Percentiles rank a stretch among this genome's conserved stretches.
These are phyloP conservation scores for Penicillium nordicum DNA, from an alignment of 2,329 filamentous ascomycete species.

Conservation along the genomic window DNA sequence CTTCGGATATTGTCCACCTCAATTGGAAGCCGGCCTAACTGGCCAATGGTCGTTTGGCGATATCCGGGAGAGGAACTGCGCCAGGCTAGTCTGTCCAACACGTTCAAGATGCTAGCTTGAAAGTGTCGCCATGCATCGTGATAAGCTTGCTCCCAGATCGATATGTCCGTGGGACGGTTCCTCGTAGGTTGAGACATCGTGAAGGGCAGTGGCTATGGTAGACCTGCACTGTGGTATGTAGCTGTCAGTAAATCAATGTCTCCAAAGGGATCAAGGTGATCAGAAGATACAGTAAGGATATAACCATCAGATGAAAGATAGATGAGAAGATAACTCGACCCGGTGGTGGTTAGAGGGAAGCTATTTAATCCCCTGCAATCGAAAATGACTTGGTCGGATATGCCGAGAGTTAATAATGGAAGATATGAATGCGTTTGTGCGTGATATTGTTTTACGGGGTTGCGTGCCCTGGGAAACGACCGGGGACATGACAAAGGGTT, in stretches of 20 bases:
- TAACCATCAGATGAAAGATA: not conserved
- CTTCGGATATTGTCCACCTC: not conserved
- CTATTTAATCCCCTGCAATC: not conserved
- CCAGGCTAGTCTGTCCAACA: accelerated
- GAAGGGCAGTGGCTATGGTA: too few species aligned
- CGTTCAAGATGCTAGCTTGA: not conserved
- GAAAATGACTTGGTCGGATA: not conserved
- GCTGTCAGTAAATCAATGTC: not conserved
- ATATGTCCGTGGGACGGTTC: not conserved
- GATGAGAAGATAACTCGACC: not conserved
- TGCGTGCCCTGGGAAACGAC: too few species aligned
- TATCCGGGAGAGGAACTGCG: not conserved
- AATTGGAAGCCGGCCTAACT: not conserved
- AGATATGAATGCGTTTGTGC: not conserved
- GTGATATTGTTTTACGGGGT: not conserved
- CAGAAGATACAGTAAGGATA: not conserved
- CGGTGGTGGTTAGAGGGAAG: not conserved
- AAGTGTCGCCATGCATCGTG: not conserved
- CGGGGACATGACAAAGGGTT: not conserved
- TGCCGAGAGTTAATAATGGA: not conserved
- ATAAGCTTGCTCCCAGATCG: not conserved
- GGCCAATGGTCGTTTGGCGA: not conserved
- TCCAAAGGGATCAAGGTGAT: too few species aligned
- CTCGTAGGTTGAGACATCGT: not conserved
- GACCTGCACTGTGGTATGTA: not conserved